These are phyloP conservation scores for Neurospora sp. DNA, from an alignment of 495 filamentous ascomycete genomes.

Conservation along the genomic window DNA sequence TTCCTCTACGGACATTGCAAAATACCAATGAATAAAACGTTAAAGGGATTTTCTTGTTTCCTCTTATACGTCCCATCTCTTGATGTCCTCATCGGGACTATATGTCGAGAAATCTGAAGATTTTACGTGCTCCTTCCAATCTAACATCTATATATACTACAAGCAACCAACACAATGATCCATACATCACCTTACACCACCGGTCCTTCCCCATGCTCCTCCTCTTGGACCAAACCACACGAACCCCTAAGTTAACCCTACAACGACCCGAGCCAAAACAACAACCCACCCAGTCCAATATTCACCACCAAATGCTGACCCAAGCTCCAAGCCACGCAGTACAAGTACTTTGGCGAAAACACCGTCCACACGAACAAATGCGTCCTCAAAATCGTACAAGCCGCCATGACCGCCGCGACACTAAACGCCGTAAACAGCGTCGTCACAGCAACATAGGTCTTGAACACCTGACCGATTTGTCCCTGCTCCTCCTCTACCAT, in stretches of 20 bases:
- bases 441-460: slow-evolving; percentile 45
- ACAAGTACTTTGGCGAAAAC: slow-evolving; percentile 94
- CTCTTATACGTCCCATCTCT: no score
- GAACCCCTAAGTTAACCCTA: background rate
- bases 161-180: background rate
- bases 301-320: slow-evolving; percentile 71
- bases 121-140: background rate
- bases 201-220: background rate
- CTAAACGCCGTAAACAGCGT: slow-evolving; percentile 55
- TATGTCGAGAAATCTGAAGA: background rate
- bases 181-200: background rate
- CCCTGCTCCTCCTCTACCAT: background rate
- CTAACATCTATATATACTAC: background rate
- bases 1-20: background rate
- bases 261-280: slow-evolving; percentile 41
- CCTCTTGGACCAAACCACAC: background rate
- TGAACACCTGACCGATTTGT: slow-evolving; percentile 14
- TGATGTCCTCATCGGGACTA: no score
- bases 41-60: background rate
- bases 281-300: slow-evolving; percentile 42
- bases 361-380: slow-evolving; percentile 99
- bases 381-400: slow-evolving; percentile 72
- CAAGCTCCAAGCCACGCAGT: slow-evolving; percentile 75
- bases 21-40: background rate
- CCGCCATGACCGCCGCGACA: slow-evolving; percentile 68